Evolutionary conservation across 306 rosid genomes (phyloP).

Genomic region (Luffa acutangula): DNA sequence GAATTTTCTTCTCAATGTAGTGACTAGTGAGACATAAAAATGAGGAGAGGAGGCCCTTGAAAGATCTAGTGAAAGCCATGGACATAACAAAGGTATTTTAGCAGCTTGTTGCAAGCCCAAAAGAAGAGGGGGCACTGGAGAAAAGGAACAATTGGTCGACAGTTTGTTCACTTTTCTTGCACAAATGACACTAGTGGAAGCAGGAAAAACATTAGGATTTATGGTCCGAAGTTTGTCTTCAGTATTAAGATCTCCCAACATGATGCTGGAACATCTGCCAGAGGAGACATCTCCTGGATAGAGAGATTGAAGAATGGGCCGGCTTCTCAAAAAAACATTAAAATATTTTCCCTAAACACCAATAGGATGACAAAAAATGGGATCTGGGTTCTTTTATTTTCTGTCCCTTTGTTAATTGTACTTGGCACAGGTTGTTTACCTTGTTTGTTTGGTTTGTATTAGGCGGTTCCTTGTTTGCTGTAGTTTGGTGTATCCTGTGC

Average conservation of each 20-base stretch:
- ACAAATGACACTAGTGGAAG: background rate
- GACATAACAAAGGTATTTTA: background rate
- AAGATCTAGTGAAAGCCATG: background rate
- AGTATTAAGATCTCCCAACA: background rate
- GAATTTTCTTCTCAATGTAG: background rate
- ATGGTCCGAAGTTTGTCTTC: background rate
- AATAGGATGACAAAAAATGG: background rate
- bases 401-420: background rate
- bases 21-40: background rate
- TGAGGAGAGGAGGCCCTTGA: background rate
- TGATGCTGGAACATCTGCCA: background rate
- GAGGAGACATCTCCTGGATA: background rate
- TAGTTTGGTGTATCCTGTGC: background rate
- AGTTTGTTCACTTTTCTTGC: background rate
- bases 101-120: background rate
- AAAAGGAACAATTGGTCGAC: background rate
- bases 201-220: background rate
- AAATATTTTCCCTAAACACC: background rate
- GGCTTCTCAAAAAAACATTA: background rate
- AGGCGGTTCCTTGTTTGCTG: background rate
- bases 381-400: background rate
- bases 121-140: background rate
- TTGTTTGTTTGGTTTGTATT: background rate
- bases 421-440: background rate
- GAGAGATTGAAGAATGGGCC: background rate